Evolutionary conservation across 1,139 yeast species (phyloP), one percentile per base, ranked within the genome.

Genomic region (Saccharomycopsis hybrid): DNA sequence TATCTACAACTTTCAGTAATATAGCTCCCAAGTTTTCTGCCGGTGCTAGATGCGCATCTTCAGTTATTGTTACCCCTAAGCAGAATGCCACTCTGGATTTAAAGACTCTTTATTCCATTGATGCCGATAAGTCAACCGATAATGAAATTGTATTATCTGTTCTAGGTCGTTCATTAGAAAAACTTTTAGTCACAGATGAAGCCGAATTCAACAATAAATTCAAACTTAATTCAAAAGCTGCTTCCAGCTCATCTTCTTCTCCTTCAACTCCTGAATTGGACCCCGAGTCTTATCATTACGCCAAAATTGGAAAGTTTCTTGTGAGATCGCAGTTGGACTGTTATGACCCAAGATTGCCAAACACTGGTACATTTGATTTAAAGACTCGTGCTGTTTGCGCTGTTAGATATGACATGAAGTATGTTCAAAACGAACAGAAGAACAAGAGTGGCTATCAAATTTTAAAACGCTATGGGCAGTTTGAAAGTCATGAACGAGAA

Each of bases 261-360:
- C 18, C 18, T 18, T 18, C 18, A 18, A 18, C 18, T 18, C 18
- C 18, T 18, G 18, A 18, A 18, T 18, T 18, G 18, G 18, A 18
- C 18, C 59, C 58, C 46, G 60, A 65, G 56, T 60, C 70, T 2
- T 90, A 89, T 61, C 92, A 89, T 61, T 89, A 87, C 65, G 80
- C 95, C 3, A 67, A 71, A 36, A 70, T 78, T 54, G 90, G 83
- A 1, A 73, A 75, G 41, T 85, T 92, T 57, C 63, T 92, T 30
- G 75, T 92, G 79, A 72, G 98, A 57, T 90, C 97, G 0, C 98
- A 92, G 64, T 72, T 92, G 54, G 98, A 92, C 65, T 89, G 97
- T 56, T 72, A 73, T 55, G 92, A 88, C 63, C 68, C 73, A 0
- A 67, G 87, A 35, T 69, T 92, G 29, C 97, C 97, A 0, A 96